These are phyloP conservation scores for Coemansia sp. DNA, from an alignment of 192 early-diverging fungal species.

Conservation along the genomic window DNA sequence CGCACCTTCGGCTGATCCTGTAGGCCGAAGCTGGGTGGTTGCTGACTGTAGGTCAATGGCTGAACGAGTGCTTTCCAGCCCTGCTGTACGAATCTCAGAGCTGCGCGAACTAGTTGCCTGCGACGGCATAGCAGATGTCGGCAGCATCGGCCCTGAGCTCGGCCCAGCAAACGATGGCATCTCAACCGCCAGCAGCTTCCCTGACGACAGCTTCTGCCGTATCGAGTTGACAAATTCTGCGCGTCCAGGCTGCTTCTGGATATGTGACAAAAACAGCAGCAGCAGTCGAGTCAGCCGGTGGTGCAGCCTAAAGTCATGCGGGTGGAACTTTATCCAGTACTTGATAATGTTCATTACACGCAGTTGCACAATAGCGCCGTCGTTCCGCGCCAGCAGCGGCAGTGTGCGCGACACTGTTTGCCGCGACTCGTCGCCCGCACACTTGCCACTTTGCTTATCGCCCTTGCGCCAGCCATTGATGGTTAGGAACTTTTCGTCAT, in stretches of 20 bases:
- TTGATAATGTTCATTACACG: conserved; percentile 86
- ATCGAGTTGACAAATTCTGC: conserved; percentile 54
- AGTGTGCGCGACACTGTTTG: conserved; percentile 9
- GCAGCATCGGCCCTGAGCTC: neutral
- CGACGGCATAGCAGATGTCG: conserved; percentile 21
- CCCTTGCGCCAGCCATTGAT: conserved; percentile 47
- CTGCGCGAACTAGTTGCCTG: conserved; percentile 39
- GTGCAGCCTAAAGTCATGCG: conserved; percentile 56
- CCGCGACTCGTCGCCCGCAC: conserved; percentile 7
- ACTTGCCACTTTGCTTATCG: neutral
- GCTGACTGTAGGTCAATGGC: conserved; percentile 35
- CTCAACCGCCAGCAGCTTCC: conserved; percentile 43
- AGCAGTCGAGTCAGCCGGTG: conserved; percentile 50
- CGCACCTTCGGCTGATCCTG: neutral
- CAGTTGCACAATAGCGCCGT: conserved; percentile 61
- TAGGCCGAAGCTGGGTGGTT: neutral
- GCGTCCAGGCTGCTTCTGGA: conserved; percentile 53
- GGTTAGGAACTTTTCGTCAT: conserved; percentile 25
- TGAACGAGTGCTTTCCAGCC: conserved; percentile 28
- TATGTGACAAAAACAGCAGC: conserved; percentile 52
- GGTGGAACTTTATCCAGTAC: conserved; percentile 84
- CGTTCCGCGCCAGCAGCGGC: conserved; percentile 39
- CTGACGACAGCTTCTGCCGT: conserved; percentile 46
- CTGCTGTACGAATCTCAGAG: conserved; percentile 24
- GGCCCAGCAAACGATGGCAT: conserved; percentile 32